These are phyloP conservation scores for Cylindrotheca closterium DNA, from an alignment of 108 stramenopile species.

Conservation along the genomic window DNA sequence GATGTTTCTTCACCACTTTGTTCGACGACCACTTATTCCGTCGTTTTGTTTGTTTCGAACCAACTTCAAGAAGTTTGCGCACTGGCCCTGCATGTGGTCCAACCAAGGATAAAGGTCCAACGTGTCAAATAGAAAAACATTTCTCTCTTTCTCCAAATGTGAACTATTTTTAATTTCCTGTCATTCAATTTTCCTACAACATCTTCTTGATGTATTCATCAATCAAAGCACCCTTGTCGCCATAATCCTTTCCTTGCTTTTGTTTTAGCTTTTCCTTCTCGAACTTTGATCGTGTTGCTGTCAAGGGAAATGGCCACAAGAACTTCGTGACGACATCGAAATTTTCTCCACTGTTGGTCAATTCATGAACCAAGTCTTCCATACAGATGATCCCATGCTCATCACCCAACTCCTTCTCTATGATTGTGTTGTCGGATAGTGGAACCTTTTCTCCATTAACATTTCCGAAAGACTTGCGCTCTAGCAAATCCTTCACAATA, in stretches of 20 bases:
- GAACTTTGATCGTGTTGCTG: slow-evolving; percentile 71
- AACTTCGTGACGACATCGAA: slow-evolving; percentile 54
- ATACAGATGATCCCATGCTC: slow-evolving; percentile 80
- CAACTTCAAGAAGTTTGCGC: too few species aligned
- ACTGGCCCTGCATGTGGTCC: too few species aligned
- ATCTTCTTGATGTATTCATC: slow-evolving; percentile 81
- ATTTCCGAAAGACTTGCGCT: slow-evolving; percentile 64
- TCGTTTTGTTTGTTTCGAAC: too few species aligned
- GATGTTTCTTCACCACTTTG: too few species aligned
- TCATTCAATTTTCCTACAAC: slow-evolving; percentile 66
- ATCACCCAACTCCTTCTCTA: slow-evolving; percentile 73
- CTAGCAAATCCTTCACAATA: slow-evolving; percentile 74
- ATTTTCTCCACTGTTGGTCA: slow-evolving; percentile 37
- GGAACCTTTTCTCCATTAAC: slow-evolving; percentile 69
- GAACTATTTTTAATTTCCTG: too few species aligned
- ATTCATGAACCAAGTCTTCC: slow-evolving; percentile 85
- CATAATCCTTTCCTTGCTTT: slow-evolving; percentile 82
- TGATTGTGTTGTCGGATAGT: slow-evolving; percentile 79
- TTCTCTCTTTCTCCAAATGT: too few species aligned
- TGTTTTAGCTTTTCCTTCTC: slow-evolving; percentile 65
- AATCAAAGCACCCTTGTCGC: slow-evolving; percentile 84
- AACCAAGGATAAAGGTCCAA: too few species aligned
- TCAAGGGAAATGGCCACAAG: slow-evolving; percentile 78
- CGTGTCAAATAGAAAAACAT: too few species aligned
- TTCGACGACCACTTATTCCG: too few species aligned